These are phyloP conservation scores for Arthroderma uncinatum DNA, from an alignment of 2,329 filamentous ascomycete genomes.

Conservation along the genomic window DNA sequence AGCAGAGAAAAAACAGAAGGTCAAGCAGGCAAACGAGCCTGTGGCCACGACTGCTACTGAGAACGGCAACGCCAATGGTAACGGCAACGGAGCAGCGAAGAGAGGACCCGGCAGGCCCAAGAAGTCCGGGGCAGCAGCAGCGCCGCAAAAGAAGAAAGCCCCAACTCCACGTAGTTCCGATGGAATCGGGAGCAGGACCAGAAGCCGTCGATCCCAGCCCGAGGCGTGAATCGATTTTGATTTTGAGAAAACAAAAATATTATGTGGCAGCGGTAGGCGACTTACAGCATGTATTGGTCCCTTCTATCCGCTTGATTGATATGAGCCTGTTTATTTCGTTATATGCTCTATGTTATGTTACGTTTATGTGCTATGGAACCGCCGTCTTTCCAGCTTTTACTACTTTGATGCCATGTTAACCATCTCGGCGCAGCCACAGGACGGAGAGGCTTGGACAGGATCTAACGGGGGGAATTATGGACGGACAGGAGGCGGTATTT, in stretches of 20 bases:
- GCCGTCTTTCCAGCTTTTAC: not conserved
- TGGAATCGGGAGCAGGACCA: constrained; percentile 30
- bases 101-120: constrained; percentile 23
- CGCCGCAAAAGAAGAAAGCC: constrained; percentile 9
- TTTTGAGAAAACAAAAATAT: no score
- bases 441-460: not conserved
- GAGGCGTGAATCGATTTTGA: constrained; percentile 2
- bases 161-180: constrained; percentile 18
- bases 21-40: constrained; percentile 12
- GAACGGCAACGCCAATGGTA: constrained; percentile 5
- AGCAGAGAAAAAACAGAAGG: constrained; percentile 29
- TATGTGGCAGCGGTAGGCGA: not conserved
- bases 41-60: constrained; percentile 14
- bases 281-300: not conserved
- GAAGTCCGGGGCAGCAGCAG: constrained; percentile 17
- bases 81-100: constrained; percentile 22
- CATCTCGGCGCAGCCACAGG: not conserved
- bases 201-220: constrained; percentile 27
- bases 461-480: not conserved
- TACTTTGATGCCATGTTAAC: not conserved
- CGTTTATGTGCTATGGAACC: not conserved
- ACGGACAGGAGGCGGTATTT: not conserved
- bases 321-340: not conserved
- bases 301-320: not conserved
- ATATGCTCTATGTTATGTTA: not conserved